Evolutionary conservation across 495 filamentous ascomycete genomes (phyloP).

Genomic region (Lentithecium fluviatile): DNA sequence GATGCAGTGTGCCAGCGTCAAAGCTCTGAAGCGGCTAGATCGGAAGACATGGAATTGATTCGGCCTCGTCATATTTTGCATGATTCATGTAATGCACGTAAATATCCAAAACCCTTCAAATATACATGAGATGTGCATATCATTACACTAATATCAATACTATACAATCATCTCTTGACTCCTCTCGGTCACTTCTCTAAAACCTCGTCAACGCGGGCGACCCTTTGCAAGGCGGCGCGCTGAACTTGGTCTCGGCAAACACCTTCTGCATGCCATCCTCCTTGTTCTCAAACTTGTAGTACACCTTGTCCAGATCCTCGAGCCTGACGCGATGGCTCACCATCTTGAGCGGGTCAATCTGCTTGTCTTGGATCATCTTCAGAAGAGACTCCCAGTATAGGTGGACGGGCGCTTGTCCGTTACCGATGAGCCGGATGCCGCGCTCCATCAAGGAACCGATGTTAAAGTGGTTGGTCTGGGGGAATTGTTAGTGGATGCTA

Average conservation of each 20-base stretch:
- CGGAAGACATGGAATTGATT: no score
- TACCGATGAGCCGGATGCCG: conserved; percentile 76
- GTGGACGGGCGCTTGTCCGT: conserved; percentile 82
- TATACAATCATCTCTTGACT: background rate
- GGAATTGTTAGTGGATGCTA: background rate
- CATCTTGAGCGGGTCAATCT: conserved; percentile 78
- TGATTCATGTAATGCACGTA: no score
- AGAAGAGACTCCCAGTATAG: conserved; percentile 78
- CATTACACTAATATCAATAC: no score
- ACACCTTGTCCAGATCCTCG: conserved; percentile 65
- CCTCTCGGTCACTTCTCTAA: conserved; percentile 15
- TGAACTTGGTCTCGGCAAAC: conserved; percentile 46
- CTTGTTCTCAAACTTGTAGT: conserved; percentile 46
- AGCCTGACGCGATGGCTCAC: conserved; percentile 72
- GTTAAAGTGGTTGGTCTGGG: conserved; percentile 75
- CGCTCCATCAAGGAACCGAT: conserved; percentile 85
- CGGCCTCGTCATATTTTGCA: no score
- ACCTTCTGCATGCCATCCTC: conserved; percentile 49
- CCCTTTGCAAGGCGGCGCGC: conserved; percentile 37
- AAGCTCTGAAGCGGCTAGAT: no score
- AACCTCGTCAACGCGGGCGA: conserved; percentile 43
- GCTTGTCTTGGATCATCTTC: conserved; percentile 63
- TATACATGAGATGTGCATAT: no score
- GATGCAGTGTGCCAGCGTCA: no score
- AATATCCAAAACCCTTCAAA: no score